Base-by-base conservation (phyloP, 495 filamentous ascomycete species). In the Penicillium antarcticum region DNA sequence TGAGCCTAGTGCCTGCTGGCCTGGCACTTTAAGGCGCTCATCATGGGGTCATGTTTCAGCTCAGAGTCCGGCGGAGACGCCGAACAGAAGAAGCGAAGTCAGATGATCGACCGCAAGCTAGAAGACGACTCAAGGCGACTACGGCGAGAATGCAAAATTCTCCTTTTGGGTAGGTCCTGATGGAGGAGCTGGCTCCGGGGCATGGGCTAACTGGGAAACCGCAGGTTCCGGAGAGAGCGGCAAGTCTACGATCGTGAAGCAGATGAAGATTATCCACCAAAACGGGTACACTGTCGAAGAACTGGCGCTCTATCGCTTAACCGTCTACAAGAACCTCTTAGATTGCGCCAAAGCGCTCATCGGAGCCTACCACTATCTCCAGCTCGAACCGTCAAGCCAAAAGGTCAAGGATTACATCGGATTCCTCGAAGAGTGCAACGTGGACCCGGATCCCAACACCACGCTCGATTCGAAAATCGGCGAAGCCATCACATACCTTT, bases 211-310 rank as follows among this genome's bases (percentile, higher is more conserved):
- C 46, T 7, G 11, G 14, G 35, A 6, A 37, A 45, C 38, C 23
- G 13, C 37, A 98, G 94, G 94, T 34, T 97, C 94, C 50, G 94
- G 94, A 51, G 94, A 98, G 78, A 97, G 92, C 71, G 94, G 94
- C 42, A 98, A 98, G 72, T 97, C 94, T 42, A 98, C 94, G 4
- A 97, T 97, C 56, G 94, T 98, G 55, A 97, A 97, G 70, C 94
- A 97, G 78, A 98, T 97, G 94, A 98, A 98, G 73, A 97, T 98
- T 62, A 97, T 97, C 57, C 94, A 97, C 62, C 88, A 97, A 62
- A 95, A 95, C 72, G 94, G 94, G 50, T 98, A 97, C 68, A 87
- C 88, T 2, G 80, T 86, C 52, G 91, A 97, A 56, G 94, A 98
- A 66, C 80, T 97, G 44, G 86, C 85, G 42, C 81, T 95, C 59